These are phyloP conservation scores for Dovyalis caffra DNA, from an alignment of 345 rosid genomes.

Conservation along the genomic window DNA sequence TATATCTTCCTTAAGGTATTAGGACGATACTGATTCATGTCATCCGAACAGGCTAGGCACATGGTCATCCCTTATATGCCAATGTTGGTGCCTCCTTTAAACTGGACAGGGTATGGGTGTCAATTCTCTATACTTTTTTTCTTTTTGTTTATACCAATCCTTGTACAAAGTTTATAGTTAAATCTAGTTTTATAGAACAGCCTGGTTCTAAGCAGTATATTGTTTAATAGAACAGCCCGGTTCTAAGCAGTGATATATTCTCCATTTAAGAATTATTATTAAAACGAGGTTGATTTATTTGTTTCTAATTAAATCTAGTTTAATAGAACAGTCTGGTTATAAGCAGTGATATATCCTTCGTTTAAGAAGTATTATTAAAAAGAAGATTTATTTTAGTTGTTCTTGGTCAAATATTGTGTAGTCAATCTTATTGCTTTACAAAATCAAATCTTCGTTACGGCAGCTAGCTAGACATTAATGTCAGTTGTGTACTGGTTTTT, in stretches of 20 bases:
- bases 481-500: neutral
- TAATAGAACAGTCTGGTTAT: too few species aligned
- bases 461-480: neutral
- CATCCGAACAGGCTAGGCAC: slow-evolving; percentile 75
- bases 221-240: too few species aligned
- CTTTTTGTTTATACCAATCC: neutral
- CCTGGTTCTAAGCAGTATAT: slow-evolving; percentile 8
- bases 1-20: slow-evolving; percentile 11
- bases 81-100: slow-evolving; percentile 85
- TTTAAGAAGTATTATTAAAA: neutral
- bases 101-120: slow-evolving; percentile 89
- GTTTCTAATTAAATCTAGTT: too few species aligned
- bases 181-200: slow-evolving; percentile 3
- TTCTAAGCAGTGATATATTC: neutral
- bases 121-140: slow-evolving; percentile 1
- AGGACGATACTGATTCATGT: slow-evolving; percentile 23
- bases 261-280: neutral
- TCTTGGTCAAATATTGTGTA: neutral
- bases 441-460: slow-evolving; percentile 1
- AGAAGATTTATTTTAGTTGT: neutral
- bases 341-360: neutral
- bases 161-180: neutral
- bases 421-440: neutral
- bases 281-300: neutral
- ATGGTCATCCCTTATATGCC: slow-evolving; percentile 99